Evolutionary conservation across 306 rosid species (phyloP).

Genomic region (Corylus americana): DNA sequence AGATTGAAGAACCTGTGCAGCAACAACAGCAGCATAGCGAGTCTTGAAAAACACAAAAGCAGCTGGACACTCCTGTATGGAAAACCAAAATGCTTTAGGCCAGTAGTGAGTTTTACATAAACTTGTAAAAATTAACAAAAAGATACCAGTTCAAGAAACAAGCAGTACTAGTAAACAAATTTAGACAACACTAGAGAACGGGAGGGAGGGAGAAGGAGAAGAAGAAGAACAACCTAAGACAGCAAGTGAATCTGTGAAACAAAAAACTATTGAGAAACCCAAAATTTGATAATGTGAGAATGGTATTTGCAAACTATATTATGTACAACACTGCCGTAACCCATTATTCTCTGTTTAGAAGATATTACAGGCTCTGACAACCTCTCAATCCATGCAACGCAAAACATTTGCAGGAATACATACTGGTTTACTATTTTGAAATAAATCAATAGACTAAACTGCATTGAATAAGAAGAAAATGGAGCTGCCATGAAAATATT

Average conservation of each 20-base stretch:
- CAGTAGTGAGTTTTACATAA: neutral
- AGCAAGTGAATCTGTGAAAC: neutral
- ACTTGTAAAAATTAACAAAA: neutral
- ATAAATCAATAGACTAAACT: neutral
- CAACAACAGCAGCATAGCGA: slow-evolving; percentile 73
- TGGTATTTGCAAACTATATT: neutral
- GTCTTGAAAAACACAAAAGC: slow-evolving; percentile 95
- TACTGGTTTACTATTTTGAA: neutral
- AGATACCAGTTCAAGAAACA: neutral
- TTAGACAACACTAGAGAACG: neutral
- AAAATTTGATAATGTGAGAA: neutral
- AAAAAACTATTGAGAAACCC: neutral
- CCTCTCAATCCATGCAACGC: neutral
- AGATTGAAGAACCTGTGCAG: slow-evolving; percentile 77
- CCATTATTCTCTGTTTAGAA: neutral
- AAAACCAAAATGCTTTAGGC: slow-evolving; percentile 14
- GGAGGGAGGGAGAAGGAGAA: neutral
- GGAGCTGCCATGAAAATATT: neutral
- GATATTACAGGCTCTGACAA: neutral
- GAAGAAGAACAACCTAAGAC: no score
- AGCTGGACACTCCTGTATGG: slow-evolving; percentile 77
- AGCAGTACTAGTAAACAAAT: neutral
- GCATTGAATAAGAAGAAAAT: neutral
- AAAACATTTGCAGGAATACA: neutral
- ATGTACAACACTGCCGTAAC: neutral